A percentile compares a stretch with the other conserved stretches of the same genome.
These are phyloP conservation scores for Lachancea lanzarotensis DNA, from an alignment of 805 yeast genomes.

Conservation along the genomic window DNA sequence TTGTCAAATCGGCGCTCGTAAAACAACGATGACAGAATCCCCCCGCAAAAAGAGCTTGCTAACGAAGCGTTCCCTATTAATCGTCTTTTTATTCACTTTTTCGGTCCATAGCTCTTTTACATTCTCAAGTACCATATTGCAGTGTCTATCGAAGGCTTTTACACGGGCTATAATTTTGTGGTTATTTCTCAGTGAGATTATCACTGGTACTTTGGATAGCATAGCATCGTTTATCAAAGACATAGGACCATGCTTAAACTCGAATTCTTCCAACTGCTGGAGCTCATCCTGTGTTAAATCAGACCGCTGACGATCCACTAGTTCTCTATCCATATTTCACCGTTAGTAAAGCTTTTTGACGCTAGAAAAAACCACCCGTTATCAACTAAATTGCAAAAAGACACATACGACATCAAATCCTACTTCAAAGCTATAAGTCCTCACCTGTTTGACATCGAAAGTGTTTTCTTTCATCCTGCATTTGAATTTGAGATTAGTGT, in stretches of 20 bases:
- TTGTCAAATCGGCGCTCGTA: conserved; percentile 40
- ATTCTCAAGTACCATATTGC: conserved; percentile 86
- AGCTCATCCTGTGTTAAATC: conserved; percentile 78
- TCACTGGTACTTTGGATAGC: conserved; percentile 63
- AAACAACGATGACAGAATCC: conserved; percentile 83
- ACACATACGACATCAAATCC: conserved; percentile 5
- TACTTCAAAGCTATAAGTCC: background rate
- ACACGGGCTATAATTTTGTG: conserved; percentile 87
- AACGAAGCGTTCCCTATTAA: conserved; percentile 67
- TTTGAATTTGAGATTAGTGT: background rate
- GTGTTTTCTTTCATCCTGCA: background rate
- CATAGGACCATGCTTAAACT: conserved; percentile 86
- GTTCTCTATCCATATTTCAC: background rate
- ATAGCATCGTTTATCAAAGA: conserved; percentile 81
- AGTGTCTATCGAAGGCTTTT: conserved; percentile 92
- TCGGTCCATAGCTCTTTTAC: conserved; percentile 81
- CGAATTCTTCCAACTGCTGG: conserved; percentile 79
- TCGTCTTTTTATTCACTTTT: conserved; percentile 56
- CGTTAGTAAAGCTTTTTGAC: conserved; percentile 1
- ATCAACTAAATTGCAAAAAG: background rate
- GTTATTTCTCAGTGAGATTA: conserved; percentile 86
- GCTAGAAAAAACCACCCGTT: background rate
- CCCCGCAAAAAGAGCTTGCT: conserved; percentile 91
- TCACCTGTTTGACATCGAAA: background rate
- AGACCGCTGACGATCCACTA: conserved; percentile 57